Base-by-base conservation (phyloP, 2,329 filamentous ascomycete species). In the Talaromyces funiculosus region DNA sequence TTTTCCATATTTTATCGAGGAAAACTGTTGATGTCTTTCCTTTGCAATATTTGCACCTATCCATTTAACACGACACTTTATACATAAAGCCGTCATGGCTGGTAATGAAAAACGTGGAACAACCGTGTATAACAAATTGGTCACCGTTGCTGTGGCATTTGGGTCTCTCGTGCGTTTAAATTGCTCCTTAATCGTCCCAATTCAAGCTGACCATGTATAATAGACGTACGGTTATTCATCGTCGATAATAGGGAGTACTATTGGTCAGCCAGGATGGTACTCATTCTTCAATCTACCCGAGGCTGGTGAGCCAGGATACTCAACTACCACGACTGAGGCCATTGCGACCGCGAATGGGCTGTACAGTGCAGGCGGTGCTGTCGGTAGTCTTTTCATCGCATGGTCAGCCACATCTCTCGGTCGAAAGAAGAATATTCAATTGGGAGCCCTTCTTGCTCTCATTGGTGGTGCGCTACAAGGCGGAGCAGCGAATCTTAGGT, bases 221-320 rank as follows among this genome's bases (percentile, higher is more conserved):
- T 18, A 80, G 78, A 81, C 80, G 2, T 82, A 82, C 63, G 80
- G 80, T 22, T 82, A 82, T 64, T 78, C 75, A 57, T 73, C 80
- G 8, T 81, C 80, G 1, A 76, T 82, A 38, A 82, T 82, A 38
- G 73, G 75, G 40, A 80, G 78, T 60, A 82, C 80, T 16, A 81
- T 82, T 57, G 81, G 81, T 8, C 80, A 82, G 59, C 78, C 80
- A 3, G 80, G 80, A 63, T 82, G 79, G 78, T 82, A 80, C 64
- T 62, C 67, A 18, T 82, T 77, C 68, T 82, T 83, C 65, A 64
- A 78, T 45, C 73, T 82, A 9, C 80, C 80, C 0, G 62, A 62
- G 10, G 67, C 75, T 33, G 77, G 75, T 12, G 72, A 80, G 59
- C 69, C 71, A 0, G 80, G 79, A 54, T 81, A 82, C 62, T 73